Conservation (phyloP, 306 rosid species). For the Notholithocarpus densiflorus region DNA sequence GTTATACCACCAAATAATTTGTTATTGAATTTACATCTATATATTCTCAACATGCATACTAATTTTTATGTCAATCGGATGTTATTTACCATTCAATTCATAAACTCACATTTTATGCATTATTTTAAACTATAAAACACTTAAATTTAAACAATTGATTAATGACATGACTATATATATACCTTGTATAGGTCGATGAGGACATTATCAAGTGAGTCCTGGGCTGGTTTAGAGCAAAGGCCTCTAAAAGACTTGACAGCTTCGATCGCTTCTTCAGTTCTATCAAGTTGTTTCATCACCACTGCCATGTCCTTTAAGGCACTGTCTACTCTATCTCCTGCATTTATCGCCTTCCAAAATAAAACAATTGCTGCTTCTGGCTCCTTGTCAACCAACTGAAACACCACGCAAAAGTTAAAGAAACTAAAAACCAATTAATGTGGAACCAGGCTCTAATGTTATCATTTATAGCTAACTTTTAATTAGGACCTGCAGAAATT, state of each 20-base stretch:
- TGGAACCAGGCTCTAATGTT: too few relatives aligned
- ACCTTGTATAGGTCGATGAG: slow-evolving; percentile 93
- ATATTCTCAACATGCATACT: too few relatives aligned
- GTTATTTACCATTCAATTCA: fast-evolving
- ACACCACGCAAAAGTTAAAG: neutral
- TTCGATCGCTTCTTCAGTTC: slow-evolving; percentile 88
- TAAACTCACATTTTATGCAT: fast-evolving
- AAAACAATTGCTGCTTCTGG: slow-evolving; percentile 69
- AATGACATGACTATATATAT: neutral
- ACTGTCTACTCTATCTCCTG: slow-evolving; percentile 86
- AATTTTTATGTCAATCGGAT: too few relatives aligned
- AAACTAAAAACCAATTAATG: neutral
- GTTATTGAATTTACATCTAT: too few relatives aligned
- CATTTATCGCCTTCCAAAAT: slow-evolving; percentile 87
- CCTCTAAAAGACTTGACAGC: slow-evolving; percentile 73
- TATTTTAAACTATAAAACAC: too few relatives aligned
- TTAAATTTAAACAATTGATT: too few relatives aligned
- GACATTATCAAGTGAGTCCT: slow-evolving; percentile 88
- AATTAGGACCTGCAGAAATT: too few relatives aligned
- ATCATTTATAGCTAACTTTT: too few relatives aligned
- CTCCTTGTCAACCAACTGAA: slow-evolving; percentile 72
- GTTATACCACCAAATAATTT: too few relatives aligned
- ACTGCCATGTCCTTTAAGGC: slow-evolving; percentile 94
- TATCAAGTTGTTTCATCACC: slow-evolving; percentile 81
- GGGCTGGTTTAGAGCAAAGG: slow-evolving; percentile 79